Percentiles rank a stretch among this genome's conserved stretches.
Evolutionary conservation across 495 filamentous ascomycete species (phyloP).

Genomic region (Hamigera avellanea): DNA sequence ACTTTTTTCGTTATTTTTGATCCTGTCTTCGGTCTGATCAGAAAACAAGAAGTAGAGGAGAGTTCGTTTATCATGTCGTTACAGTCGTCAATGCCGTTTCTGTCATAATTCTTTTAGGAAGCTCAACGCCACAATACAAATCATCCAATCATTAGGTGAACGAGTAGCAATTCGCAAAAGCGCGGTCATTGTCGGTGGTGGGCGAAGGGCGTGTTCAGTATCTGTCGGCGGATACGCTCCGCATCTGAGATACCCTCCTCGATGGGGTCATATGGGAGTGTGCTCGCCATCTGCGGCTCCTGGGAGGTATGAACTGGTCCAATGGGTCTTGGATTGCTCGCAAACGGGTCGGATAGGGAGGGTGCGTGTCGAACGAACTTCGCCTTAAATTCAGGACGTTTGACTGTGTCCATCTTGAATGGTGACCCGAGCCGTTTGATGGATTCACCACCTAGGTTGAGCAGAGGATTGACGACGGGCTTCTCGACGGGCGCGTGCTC

Average conservation of each 20-base stretch:
- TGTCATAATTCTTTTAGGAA: conserved; percentile 8
- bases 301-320: neutral
- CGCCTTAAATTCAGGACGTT: conserved; percentile 16
- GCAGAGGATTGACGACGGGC: conserved; percentile 15
- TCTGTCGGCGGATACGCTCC: conserved; percentile 36
- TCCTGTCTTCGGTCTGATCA: neutral
- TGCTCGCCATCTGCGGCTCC: conserved; percentile 3
- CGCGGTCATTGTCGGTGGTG: conserved; percentile 9
- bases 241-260: conserved; percentile 34
- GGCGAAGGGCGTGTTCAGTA: conserved; percentile 28
- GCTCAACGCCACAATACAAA: neutral
- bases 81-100: conserved; percentile 30
- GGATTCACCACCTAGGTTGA: conserved; percentile 24
- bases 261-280: conserved; percentile 24
- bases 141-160: neutral
- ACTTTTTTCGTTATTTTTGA: conserved; percentile 1
- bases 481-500: conserved; percentile 15
- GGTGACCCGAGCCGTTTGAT: conserved; percentile 42
- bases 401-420: conserved; percentile 29
- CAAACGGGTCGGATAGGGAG: conserved; percentile 33
- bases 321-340: conserved; percentile 8
- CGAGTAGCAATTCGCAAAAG: neutral
- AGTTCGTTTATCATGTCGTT: conserved; percentile 15
- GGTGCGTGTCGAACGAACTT: conserved; percentile 25
- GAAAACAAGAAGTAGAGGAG: neutral